Base-by-base conservation (phyloP, 768 basidiomycete genomes). In the Leccinum longicurvipes region DNA sequence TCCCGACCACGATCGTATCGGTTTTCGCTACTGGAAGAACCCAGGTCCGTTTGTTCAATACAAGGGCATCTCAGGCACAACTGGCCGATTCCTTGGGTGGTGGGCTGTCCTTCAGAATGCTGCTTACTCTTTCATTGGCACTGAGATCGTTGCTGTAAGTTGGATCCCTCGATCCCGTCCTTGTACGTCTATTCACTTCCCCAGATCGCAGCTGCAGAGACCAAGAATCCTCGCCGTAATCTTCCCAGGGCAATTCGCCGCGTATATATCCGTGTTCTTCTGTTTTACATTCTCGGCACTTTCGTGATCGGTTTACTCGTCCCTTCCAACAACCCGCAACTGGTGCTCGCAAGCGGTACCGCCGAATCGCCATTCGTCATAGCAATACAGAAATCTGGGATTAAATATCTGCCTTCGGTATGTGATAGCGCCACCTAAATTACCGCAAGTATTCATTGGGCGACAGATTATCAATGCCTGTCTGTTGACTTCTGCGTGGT, bases 111-210 rank as follows among this genome's bases (percentile, higher is more conserved):
- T 95, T 73, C 85, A 86, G 6, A 88, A 94, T 60, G 95, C 95
- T 4, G 93, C 91, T 14, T 97, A 95, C 77, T 93, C 91, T 10
- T 94, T 79, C 70, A 93, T 94, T 58, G 95, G 94, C 17, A 94
- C 93, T 6, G 94, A 98, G 71, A 93, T 96, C 66, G 92, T 96
- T 39, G 91, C 91, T 32, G 87, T 89, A 75, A 63, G 82, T 76
- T 5, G 44, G 15, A 12, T 44, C 25, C 21, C 32, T 25, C 23
- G 7, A 14, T 29, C 36, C 11, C 46, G 14, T 15, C 27, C 27
- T 9, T 9, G 10, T 28, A 8, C 27, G 27, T 19, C 8, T 51
- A 3, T 46, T 61, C 55, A 64, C 32, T 53, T 32, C 47, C 45
- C 34, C 62, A 89, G 87, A 89, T 89, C 62, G 90, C 91, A 56